A percentile compares a stretch with the other conserved stretches of the same genome.
phyloP scores from a whole-genome alignment of 176 grass and related monocot species.

The Typha latifolia region DNA sequence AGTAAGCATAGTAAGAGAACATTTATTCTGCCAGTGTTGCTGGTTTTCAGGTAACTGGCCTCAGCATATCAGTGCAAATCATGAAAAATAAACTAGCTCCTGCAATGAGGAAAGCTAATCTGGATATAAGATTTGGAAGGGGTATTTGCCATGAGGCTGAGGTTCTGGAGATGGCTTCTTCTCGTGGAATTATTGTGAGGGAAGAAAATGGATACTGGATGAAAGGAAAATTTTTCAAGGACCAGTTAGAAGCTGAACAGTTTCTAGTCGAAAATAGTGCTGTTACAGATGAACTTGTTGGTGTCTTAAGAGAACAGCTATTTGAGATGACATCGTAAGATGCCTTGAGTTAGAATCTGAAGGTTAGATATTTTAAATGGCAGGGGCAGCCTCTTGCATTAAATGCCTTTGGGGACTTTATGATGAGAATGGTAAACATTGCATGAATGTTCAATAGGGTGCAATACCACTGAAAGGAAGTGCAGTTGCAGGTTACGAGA shows the following conservation, averaged over 20 bases:
- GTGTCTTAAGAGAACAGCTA: constrained; percentile 40
- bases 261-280: constrained; percentile 47
- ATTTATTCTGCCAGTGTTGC: neutral
- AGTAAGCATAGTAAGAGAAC: too few relatives aligned
- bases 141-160: constrained; percentile 67
- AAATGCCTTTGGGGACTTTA: too few relatives aligned
- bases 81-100: constrained; percentile 88
- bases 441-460: too few relatives aligned
- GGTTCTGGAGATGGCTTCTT: constrained; percentile 66
- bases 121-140: constrained; percentile 70
- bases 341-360: neutral
- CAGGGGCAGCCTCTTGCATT: too few relatives aligned
- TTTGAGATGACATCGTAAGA: constrained; percentile 27
- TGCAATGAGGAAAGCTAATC: constrained; percentile 57
- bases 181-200: constrained; percentile 45
- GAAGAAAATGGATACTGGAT: constrained; percentile 75
- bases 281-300: constrained; percentile 39
- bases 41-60: constrained; percentile 51
- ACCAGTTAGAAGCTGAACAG: constrained; percentile 50
- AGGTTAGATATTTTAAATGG: too few relatives aligned
- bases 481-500: too few relatives aligned
- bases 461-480: too few relatives aligned
- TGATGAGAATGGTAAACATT: too few relatives aligned
- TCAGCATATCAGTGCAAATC: constrained; percentile 63
- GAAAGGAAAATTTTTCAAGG: constrained; percentile 32